Evolutionary conservation across 106 monocot species (phyloP).

Genomic region (Hemerocallis citrina): DNA sequence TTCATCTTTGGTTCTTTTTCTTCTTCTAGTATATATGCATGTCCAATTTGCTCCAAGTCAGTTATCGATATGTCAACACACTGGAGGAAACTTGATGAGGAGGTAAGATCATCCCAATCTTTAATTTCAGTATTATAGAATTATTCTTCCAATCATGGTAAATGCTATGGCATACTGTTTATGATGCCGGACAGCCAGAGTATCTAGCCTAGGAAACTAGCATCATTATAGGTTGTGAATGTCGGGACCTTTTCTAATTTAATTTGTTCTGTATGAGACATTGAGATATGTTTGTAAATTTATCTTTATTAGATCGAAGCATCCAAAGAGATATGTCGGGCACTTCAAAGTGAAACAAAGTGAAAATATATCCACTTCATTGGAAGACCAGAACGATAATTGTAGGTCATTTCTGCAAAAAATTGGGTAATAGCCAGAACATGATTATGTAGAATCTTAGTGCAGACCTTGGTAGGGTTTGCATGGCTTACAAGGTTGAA

Average conservation of each 20-base stretch:
- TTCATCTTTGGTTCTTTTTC: neutral
- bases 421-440: no score
- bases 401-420: no score
- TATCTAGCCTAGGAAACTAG: neutral
- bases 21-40: constrained; percentile 39
- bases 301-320: no score
- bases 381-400: no score
- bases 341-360: no score
- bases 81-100: constrained; percentile 50
- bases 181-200: neutral
- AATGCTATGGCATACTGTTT: neutral
- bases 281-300: no score
- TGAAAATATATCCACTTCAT: no score
- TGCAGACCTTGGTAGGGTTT: no score
- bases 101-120: constrained; percentile 27
- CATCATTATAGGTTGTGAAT: neutral
- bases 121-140: no score
- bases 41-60: constrained; percentile 75
- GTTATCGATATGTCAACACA: constrained; percentile 54
- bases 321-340: no score
- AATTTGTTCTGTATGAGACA: neutral
- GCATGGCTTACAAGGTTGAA: no score
- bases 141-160: neutral
- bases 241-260: neutral
- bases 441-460: no score